Evolutionary conservation across 148 eudicot genomes (phyloP), one percentile per base, ranked within the genome.

Genomic region (Chenopodium berlandieri): DNA sequence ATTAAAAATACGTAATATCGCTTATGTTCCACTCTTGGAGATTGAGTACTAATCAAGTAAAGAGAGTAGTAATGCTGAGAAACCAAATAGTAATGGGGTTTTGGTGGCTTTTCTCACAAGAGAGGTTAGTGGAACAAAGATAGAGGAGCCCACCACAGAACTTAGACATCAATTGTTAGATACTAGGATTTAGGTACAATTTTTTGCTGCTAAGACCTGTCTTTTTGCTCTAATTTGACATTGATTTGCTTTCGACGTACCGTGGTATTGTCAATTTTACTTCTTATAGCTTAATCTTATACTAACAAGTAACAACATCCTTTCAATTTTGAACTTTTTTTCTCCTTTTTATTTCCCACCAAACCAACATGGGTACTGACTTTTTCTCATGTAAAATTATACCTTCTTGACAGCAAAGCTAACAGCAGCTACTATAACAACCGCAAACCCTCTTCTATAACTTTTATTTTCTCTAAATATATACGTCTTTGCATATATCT

Each of bases 401-500:
- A 80, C 89, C 88, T 75, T 82, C 90, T 88, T 88, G 86, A 73
- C 82, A 86, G 76, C 82, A 88, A 88, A 86, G 90, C 87, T 81
- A 86, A 81, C 86, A 63, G 80, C 83, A 82, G 66, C 87, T 83
- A 84, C 78, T 84, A 88, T 88, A 86, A 82, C 89, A 82, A 84
- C 79, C 87, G 75, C 62, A 64, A 73, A 73, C 44, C 34, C 82
- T 66, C 47, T 84, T 69, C 79, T 37, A 75, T 22, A 47, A 56
- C 60, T 78, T 82, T 66, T 7, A 78, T 76, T 56, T 76, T 72
- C 73, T 48, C 16, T 75, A 71, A 83, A 23, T 73, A 47, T 72
- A 6, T 72, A 27, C 25, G 47, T 68, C 52, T 30, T 77, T 63
- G 73, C 46, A 37, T 75, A 66, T 56, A 76, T 74, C 37, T 68